A percentile compares a stretch with the other conserved stretches of the same genome.
phyloP scores from a whole-genome alignment of 345 rosid species.

The Kandelia obovata region DNA sequence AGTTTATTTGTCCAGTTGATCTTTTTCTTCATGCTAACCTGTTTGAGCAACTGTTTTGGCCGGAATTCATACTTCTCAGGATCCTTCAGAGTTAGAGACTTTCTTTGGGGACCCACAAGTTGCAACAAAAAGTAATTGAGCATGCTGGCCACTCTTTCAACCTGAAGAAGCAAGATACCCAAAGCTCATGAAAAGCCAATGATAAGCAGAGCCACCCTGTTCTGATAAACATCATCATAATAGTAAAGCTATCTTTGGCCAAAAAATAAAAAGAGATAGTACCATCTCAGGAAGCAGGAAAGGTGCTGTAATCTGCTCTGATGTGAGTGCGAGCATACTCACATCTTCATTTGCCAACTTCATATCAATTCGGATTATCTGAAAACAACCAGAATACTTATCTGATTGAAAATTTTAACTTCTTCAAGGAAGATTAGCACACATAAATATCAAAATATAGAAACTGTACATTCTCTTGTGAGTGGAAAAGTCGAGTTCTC shows the following conservation, averaged over 20 bases:
- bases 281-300: conserved; percentile 99
- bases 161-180: conserved; percentile 38
- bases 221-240: not conserved
- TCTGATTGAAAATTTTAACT: conserved; percentile 3
- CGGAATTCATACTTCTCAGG: conserved; percentile 98
- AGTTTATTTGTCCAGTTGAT: too few species aligned
- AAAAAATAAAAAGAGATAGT: conserved; percentile 7
- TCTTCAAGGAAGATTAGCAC: not conserved
- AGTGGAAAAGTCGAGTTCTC: conserved; percentile 82
- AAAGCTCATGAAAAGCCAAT: not conserved
- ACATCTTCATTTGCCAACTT: conserved; percentile 99
- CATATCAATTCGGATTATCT: conserved; percentile 95
- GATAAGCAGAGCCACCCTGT: not conserved
- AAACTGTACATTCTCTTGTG: conserved; percentile 85
- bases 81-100: conserved; percentile 81
- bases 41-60: conserved; percentile 88
- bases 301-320: conserved; percentile 92
- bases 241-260: not conserved
- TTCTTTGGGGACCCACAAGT: conserved; percentile 96
- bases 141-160: conserved; percentile 97
- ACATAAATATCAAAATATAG: not conserved
- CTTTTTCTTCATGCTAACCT: conserved; percentile 41
- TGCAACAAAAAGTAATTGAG: conserved; percentile 93
- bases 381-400: conserved; percentile 22
- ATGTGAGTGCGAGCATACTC: conserved; percentile 84